These are phyloP conservation scores for Tetrapisispora arboricola DNA, from an alignment of 805 yeast genomes.

Conservation along the genomic window DNA sequence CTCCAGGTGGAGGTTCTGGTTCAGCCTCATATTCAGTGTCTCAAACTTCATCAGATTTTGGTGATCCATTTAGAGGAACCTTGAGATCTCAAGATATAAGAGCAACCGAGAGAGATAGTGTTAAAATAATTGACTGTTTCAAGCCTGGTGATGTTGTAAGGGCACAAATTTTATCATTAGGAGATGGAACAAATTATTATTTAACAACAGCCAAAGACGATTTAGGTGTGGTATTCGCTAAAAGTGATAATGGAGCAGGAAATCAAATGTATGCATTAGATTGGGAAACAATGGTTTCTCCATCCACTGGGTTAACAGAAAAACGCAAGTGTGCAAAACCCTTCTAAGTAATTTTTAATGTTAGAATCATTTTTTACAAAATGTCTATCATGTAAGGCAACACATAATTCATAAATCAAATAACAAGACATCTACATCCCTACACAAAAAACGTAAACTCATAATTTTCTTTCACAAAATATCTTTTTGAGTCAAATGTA, in stretches of 20 bases:
- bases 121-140: constrained; percentile 66
- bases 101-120: constrained; percentile 82
- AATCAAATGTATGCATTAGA: constrained; percentile 78
- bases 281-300: constrained; percentile 90
- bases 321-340: constrained; percentile 90
- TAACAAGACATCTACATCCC: no score
- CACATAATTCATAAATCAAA: no score
- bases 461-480: no score
- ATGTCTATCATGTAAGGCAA: no score
- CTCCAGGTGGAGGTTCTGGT: constrained; percentile 49
- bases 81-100: constrained; percentile 82
- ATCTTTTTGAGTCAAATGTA: no score
- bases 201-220: constrained; percentile 84
- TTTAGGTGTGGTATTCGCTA: constrained; percentile 88
- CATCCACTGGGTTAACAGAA: constrained; percentile 64
- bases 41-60: constrained; percentile 55
- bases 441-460: no score
- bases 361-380: no score
- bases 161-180: constrained; percentile 70
- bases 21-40: constrained; percentile 34
- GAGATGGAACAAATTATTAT: constrained; percentile 90
- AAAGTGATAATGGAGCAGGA: constrained; percentile 54
- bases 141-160: constrained; percentile 89
- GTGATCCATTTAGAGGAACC: constrained; percentile 81
- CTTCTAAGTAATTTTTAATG: constrained; percentile 29